Evolutionary conservation across 345 rosid species (phyloP).

Genomic region (Salix brachista): DNA sequence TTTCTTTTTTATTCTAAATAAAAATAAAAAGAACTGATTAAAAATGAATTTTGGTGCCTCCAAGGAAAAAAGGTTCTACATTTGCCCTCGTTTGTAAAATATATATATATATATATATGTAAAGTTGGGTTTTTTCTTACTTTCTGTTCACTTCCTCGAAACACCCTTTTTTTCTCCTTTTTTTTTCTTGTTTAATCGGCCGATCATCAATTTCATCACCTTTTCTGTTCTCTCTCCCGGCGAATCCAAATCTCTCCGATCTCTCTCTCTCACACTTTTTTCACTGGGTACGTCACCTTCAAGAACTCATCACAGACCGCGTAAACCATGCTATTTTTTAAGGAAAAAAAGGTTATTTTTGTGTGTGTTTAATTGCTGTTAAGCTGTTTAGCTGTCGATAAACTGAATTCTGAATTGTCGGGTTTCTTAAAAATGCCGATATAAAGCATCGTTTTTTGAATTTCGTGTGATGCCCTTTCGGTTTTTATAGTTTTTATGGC

Average conservation of each 20-base stretch:
- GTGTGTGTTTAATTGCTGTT: not conserved
- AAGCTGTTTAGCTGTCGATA: not conserved
- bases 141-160: conserved; percentile 18
- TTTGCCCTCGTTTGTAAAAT: not conserved
- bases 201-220: conserved; percentile 42
- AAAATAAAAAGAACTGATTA: no score
- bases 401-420: not conserved
- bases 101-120: not conserved
- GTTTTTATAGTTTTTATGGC: not conserved
- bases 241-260: conserved; percentile 24
- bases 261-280: conserved; percentile 26
- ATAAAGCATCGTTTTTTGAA: not conserved
- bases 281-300: conserved; percentile 40
- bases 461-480: not conserved
- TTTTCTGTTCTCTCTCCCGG: conserved; percentile 25
- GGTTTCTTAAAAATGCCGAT: not conserved
- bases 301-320: conserved; percentile 21
- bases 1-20: not conserved
- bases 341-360: not conserved
- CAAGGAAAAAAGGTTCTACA: conserved; percentile 9
- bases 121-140: conserved; percentile 3
- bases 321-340: not conserved
- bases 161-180: not conserved
- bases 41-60: not conserved
- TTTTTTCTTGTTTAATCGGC: conserved; percentile 16